Evolutionary conservation across 768 basidiomycete species (phyloP).

Genomic region (Goffeauzyma gilvescens): DNA sequence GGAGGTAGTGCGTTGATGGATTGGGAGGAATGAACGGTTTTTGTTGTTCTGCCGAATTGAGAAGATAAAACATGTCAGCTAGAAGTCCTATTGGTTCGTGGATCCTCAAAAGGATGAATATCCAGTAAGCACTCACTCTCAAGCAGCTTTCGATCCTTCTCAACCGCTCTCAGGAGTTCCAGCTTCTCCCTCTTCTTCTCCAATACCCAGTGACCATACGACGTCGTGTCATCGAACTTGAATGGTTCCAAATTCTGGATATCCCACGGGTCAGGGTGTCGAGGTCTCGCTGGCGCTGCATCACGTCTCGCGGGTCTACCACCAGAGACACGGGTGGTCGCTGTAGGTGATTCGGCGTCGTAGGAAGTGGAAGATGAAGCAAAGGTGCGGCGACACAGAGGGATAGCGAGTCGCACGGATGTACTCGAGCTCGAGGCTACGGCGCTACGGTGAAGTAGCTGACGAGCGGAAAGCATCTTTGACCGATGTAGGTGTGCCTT

Average conservation of each 20-base stretch:
- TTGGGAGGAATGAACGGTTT: slow-evolving; percentile 59
- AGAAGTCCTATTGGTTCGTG: no score
- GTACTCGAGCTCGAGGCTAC: no score
- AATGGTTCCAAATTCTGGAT: slow-evolving; percentile 18
- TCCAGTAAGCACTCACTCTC: slow-evolving; percentile 41
- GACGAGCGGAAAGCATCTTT: no score
- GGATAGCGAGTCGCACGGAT: no score
- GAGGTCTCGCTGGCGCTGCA: no score
- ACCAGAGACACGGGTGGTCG: no score
- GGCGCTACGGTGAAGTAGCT: no score
- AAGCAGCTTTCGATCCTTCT: slow-evolving; percentile 71
- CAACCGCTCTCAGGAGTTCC: slow-evolving; percentile 65
- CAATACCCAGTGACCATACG: slow-evolving; percentile 52
- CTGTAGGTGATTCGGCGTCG: no score
- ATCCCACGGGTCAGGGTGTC: slow-evolving; percentile 13
- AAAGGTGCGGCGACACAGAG: no score
- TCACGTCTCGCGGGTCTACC: no score
- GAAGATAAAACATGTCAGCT: background rate
- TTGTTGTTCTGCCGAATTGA: slow-evolving; percentile 45
- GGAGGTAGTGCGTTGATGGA: slow-evolving; percentile 39
- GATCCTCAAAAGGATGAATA: background rate
- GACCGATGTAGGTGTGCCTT: no score
- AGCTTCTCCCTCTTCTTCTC: slow-evolving; percentile 54
- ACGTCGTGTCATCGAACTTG: slow-evolving; percentile 45
- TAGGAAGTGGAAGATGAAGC: no score